A percentile compares a stretch with the other conserved stretches of the same genome.
These are phyloP conservation scores for Aspergillus sp. DNA, from an alignment of 2,329 filamentous ascomycete species.

Conservation along the genomic window DNA sequence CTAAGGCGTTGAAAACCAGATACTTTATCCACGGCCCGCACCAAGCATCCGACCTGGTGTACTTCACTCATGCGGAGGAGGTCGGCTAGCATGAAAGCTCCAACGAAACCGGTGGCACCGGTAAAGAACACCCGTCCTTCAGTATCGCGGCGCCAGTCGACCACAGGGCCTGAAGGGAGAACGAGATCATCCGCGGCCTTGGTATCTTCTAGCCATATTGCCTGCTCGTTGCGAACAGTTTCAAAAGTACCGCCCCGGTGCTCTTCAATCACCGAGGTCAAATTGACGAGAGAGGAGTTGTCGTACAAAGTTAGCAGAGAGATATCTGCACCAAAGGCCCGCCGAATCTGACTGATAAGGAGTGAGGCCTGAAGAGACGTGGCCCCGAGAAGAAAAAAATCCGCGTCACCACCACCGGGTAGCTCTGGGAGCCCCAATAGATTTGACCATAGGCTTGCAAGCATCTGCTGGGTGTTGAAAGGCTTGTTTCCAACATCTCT, in stretches of 20 bases:
- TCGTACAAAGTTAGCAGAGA: slow-evolving; percentile 17
- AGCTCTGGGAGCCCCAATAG: slow-evolving; percentile 2
- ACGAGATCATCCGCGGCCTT: slow-evolving; percentile 8
- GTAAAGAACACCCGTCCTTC: slow-evolving; percentile 62
- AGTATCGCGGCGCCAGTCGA: slow-evolving; percentile 14
- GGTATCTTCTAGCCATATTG: slow-evolving; percentile 14
- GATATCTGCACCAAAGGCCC: slow-evolving; percentile 8
- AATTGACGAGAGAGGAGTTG: slow-evolving; percentile 8
- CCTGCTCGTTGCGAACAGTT: slow-evolving; percentile 7
- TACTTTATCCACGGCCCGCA: slow-evolving; percentile 56
- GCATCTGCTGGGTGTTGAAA: background rate
- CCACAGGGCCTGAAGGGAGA: background rate
- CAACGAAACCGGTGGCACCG: slow-evolving; percentile 79
- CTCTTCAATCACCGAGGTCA: slow-evolving; percentile 6
- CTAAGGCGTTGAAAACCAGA: slow-evolving; percentile 11
- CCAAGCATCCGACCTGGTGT: slow-evolving; percentile 62
- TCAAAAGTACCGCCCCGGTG: background rate
- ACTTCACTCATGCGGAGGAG: slow-evolving; percentile 54
- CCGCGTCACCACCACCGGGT: slow-evolving; percentile 5
- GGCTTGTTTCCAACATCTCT: background rate
- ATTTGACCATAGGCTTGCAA: slow-evolving; percentile 6
- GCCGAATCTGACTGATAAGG: slow-evolving; percentile 13
- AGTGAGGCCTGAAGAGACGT: slow-evolving; percentile 16
- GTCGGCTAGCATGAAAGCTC: slow-evolving; percentile 67
- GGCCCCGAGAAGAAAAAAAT: slow-evolving; percentile 18